Conservation (phyloP, 139 green algal genomes). For the Dunaliella sp. region DNA sequence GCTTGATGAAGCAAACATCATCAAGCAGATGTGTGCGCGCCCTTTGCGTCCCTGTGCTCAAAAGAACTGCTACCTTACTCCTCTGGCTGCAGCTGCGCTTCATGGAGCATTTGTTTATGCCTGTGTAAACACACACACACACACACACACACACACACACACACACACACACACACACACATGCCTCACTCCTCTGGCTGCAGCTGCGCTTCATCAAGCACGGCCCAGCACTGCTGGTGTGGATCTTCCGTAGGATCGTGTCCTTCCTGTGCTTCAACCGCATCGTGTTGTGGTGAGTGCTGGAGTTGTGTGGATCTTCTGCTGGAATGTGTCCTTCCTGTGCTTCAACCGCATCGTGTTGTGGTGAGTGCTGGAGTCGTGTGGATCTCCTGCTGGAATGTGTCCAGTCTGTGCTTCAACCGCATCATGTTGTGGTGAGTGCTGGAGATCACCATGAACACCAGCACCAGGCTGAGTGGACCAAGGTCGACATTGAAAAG, state of each 20-base stretch:
- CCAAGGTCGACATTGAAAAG: too few species aligned
- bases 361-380: constrained; percentile 45
- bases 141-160: not conserved
- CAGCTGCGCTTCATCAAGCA: constrained; percentile 33
- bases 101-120: constrained; percentile 39
- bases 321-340: constrained; percentile 51
- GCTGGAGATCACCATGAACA: too few species aligned
- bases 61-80: too few species aligned
- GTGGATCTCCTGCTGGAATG: constrained; percentile 29
- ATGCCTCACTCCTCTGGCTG: not conserved
- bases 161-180: not conserved
- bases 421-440: constrained; percentile 24
- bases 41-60: too few species aligned
- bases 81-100: constrained; percentile 1
- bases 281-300: constrained; percentile 46
- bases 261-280: constrained; percentile 57
- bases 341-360: constrained; percentile 54
- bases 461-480: too few species aligned
- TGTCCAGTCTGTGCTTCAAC: not conserved
- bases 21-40: too few species aligned
- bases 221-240: constrained; percentile 65
- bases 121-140: not conserved
- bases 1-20: too few species aligned
- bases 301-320: constrained; percentile 64
- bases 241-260: constrained; percentile 60